A percentile compares a stretch with the other conserved stretches of the same genome.
These are phyloP conservation scores for Penicillium sp. DNA, from an alignment of 2,329 filamentous ascomycete species.

Conservation along the genomic window DNA sequence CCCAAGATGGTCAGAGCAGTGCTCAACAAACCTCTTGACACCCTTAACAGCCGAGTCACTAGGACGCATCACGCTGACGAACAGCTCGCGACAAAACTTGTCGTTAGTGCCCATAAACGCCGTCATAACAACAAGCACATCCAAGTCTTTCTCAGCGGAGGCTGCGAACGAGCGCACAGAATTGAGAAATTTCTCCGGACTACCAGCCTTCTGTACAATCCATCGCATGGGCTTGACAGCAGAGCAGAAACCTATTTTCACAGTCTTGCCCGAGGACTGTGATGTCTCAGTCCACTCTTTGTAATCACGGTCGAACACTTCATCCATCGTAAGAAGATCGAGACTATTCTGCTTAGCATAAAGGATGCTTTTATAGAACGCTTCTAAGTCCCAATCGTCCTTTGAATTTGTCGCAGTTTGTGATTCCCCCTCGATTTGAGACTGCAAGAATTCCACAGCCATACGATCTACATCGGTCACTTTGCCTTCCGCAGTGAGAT, in stretches of 20 bases:
- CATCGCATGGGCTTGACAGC: conserved; percentile 57
- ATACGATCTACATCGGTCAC: conserved; percentile 50
- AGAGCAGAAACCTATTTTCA: conserved; percentile 58
- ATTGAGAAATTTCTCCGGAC: conserved; percentile 37
- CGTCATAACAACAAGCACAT: conserved; percentile 61
- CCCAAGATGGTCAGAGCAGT: conserved; percentile 45
- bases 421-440: conserved; percentile 42
- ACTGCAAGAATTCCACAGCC: conserved; percentile 52
- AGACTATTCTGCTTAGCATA: conserved; percentile 56
- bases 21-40: conserved; percentile 46
- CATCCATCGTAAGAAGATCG: conserved; percentile 51
- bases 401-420: conserved; percentile 1
- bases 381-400: conserved; percentile 45
- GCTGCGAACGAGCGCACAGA: conserved; percentile 47
- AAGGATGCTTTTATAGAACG: conserved; percentile 53
- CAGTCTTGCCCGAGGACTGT: conserved; percentile 26
- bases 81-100: conserved; percentile 53
- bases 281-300: conserved; percentile 57
- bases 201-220: conserved; percentile 50
- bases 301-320: conserved; percentile 62
- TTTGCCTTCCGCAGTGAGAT: conserved; percentile 45
- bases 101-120: conserved; percentile 47
- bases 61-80: conserved; percentile 49
- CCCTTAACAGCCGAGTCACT: conserved; percentile 35
- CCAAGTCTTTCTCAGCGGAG: conserved; percentile 45